Evolutionary conservation across 1,139 yeast species (phyloP).

Genomic region (Nadsonia commutata): DNA sequence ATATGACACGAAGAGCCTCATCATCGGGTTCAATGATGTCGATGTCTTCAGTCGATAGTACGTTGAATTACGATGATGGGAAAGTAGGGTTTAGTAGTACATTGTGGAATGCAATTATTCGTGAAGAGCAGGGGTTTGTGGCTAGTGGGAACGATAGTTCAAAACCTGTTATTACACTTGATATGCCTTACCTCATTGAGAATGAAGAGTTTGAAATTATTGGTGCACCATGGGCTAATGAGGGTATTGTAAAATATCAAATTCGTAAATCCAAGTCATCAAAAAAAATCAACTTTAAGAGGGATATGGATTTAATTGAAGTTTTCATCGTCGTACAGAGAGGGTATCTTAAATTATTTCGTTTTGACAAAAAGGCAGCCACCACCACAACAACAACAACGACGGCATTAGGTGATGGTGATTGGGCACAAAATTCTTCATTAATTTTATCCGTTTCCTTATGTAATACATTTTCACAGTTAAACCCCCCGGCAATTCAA

Average conservation of each 20-base stretch:
- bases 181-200: neutral
- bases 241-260: slow-evolving; percentile 48
- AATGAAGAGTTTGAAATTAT: slow-evolving; percentile 21
- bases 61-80: slow-evolving; percentile 5
- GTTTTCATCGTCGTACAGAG: slow-evolving; percentile 21
- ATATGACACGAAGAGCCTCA: too few species aligned
- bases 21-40: neutral
- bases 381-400: slow-evolving; percentile 24
- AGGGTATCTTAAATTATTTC: slow-evolving; percentile 21
- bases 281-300: slow-evolving; percentile 12
- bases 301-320: slow-evolving; percentile 16
- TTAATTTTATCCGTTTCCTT: slow-evolving; percentile 20
- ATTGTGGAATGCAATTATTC: slow-evolving; percentile 17
- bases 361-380: slow-evolving; percentile 14
- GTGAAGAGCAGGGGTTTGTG: slow-evolving; percentile 20
- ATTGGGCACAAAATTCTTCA: slow-evolving; percentile 36
- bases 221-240: slow-evolving; percentile 72
- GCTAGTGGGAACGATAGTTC: too few species aligned
- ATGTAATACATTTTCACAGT: slow-evolving; percentile 22
- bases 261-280: slow-evolving; percentile 8
- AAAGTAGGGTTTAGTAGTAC: slow-evolving; percentile 22
- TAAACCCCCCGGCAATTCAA: slow-evolving; percentile 9
- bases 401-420: slow-evolving; percentile 41
- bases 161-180: too few species aligned
- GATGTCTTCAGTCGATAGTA: neutral